Percentiles rank a stretch among this genome's conserved stretches.
Evolutionary conservation across 192 early-diverging fungal genomes (phyloP).

Genomic region (Coemansia sp.): DNA sequence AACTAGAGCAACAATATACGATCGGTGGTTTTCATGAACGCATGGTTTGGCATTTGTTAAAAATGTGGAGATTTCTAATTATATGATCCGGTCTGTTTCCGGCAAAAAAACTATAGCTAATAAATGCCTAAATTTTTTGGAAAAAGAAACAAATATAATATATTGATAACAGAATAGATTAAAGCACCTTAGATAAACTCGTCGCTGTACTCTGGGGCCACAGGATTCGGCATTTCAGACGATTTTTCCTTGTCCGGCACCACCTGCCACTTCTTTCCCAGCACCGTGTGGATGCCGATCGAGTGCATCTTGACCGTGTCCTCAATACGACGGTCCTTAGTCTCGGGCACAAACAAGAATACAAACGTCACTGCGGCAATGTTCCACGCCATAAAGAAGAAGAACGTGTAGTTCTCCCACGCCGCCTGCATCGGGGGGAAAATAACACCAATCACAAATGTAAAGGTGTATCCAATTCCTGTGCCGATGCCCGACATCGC

Average conservation of each 20-base stretch:
- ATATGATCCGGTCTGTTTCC: too few relatives aligned
- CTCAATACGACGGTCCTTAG: conserved; percentile 74
- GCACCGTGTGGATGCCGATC: conserved; percentile 46
- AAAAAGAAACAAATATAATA: too few relatives aligned
- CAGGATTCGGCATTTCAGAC: neutral
- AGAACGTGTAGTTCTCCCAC: conserved; percentile 58
- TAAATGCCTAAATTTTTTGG: too few relatives aligned
- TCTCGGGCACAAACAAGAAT: conserved; percentile 77
- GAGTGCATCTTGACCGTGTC: conserved; percentile 57
- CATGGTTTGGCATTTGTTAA: neutral
- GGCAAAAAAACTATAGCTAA: too few relatives aligned
- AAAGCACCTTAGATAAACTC: conserved; percentile 4
- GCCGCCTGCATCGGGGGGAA: conserved; percentile 59
- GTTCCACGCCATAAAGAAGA: conserved; percentile 72
- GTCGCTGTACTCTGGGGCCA: neutral
- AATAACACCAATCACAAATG: conserved; percentile 63
- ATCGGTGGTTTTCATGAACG: neutral
- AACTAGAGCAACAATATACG: too few relatives aligned
- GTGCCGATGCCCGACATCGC: conserved; percentile 71
- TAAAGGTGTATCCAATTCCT: conserved; percentile 69
- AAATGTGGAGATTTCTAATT: too few relatives aligned
- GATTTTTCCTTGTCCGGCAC: conserved; percentile 17
- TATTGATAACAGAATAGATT: neutral
- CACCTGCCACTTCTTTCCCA: conserved; percentile 53
- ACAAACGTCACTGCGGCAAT: conserved; percentile 67